Percentiles rank a stretch among this genome's conserved stretches.
Conservation (phyloP, 106 monocot genomes). For the Acorus gramineus region DNA sequence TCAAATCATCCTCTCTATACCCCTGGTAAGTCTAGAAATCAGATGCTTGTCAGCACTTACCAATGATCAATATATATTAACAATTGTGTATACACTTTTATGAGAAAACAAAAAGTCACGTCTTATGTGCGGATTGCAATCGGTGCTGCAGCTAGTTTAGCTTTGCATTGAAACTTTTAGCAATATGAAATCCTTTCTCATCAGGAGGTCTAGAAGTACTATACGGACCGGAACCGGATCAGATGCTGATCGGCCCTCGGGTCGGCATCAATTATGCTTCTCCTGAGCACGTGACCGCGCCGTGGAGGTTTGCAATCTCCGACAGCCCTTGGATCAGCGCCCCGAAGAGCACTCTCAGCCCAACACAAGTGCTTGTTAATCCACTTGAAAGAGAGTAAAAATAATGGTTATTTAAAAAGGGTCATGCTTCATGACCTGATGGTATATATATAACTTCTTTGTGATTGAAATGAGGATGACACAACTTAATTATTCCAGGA, state of each 20-base stretch:
- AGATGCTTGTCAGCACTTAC: too few species aligned
- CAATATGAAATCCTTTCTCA: neutral
- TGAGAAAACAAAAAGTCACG: too few species aligned
- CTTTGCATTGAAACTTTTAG: neutral
- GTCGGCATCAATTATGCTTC: slow-evolving; percentile 78
- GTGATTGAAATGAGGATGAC: too few species aligned
- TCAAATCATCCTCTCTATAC: slow-evolving; percentile 78
- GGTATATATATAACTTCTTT: too few species aligned
- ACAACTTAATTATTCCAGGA: too few species aligned
- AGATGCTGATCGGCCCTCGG: slow-evolving; percentile 66
- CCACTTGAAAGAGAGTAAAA: too few species aligned
- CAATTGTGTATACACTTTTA: too few species aligned
- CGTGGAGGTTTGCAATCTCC: slow-evolving; percentile 81
- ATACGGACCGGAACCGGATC: slow-evolving; percentile 55
- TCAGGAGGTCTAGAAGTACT: slow-evolving; percentile 77
- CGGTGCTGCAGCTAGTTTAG: too few species aligned
- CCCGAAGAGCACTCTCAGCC: slow-evolving; percentile 61
- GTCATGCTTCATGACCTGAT: too few species aligned
- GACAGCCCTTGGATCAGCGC: slow-evolving; percentile 79
- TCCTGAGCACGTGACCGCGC: slow-evolving; percentile 72
- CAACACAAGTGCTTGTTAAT: slow-evolving; percentile 1
- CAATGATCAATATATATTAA: too few species aligned
- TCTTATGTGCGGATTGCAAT: too few species aligned
- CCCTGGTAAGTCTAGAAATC: slow-evolving; percentile 26
- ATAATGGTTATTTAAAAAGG: too few species aligned